Base-by-base conservation (phyloP, 2,329 filamentous ascomycete species). In the Lachnellula suecica region DNA sequence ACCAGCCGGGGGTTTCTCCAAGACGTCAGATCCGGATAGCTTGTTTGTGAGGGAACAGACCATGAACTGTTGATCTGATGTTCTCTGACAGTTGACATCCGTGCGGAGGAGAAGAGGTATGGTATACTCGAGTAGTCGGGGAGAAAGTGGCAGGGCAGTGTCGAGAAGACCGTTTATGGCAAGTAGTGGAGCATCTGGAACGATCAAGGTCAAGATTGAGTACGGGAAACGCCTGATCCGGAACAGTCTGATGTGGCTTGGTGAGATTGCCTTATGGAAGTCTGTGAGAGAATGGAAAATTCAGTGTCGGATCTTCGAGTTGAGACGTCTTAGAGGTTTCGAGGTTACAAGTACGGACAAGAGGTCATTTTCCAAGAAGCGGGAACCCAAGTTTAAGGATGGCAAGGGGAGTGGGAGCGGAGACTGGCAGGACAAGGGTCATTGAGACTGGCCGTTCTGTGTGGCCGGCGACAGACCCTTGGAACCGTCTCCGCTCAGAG, bases 41-140 rank as follows among this genome's bases (percentile, higher is more conserved):
- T 62, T 62, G 66, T 65, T 68, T 67, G 70, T 67, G 69, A 73
- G 71, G 65, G 74, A 72, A 59, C 54, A 66, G 74, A 74, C 75
- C 75, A 78, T 58, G 72, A 74, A 71, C 74, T 73, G 62, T 68
- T 68, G 62, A 75, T 77, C 70, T 71, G 74, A 73, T 79, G 74
- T 78, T 77, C 75, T 62, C 72, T 71, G 68, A 73, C 72, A 70
- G 75, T 71, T 66, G 72, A 78, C 79, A 82, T 81, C 70, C 74
- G 77, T 73, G 71, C 77, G 73, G 70, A 72, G 51, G 53, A 47
- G 37, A 38, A 29, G 43, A 27, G n/a, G 45, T 42, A 41, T 11
- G 29, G 19, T 25, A 34, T 34, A 42, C 17, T 17, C 22, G 25
- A 47, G 19, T 44, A 35, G 13, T 37, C 27, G 37, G 34, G 40